These are phyloP conservation scores for Chaetomiaceae sp. DNA, from an alignment of 2,329 filamentous ascomycete genomes.

Conservation along the genomic window DNA sequence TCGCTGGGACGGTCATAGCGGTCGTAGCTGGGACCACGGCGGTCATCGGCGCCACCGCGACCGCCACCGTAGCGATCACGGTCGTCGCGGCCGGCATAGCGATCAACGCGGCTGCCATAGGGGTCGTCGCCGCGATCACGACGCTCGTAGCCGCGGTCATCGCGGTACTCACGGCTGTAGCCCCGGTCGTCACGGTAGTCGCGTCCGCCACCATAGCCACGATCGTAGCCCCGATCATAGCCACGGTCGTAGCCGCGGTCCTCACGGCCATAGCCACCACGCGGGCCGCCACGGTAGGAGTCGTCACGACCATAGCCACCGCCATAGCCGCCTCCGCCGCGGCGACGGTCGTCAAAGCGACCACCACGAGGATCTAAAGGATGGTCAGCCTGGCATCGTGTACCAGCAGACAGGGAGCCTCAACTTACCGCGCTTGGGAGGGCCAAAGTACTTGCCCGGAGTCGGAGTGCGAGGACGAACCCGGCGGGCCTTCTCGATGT, in stretches of 20 bases:
- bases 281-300: constrained; percentile 47
- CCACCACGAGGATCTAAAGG: constrained; percentile 47
- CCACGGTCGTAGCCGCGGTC: constrained; percentile 47
- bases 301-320: constrained; percentile 49
- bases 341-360: constrained; percentile 62
- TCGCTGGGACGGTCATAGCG: constrained; percentile 36
- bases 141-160: constrained; percentile 32
- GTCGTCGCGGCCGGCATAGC: constrained; percentile 50
- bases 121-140: constrained; percentile 47
- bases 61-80: constrained; percentile 51
- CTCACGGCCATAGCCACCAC: constrained; percentile 26
- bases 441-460: constrained; percentile 97
- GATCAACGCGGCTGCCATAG: constrained; percentile 41
- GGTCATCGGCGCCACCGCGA: constrained; percentile 39
- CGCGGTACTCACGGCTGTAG: constrained; percentile 37
- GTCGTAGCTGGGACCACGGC: constrained; percentile 40
- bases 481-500: constrained; percentile 97
- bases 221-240: constrained; percentile 50
- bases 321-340: constrained; percentile 38
- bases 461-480: constrained; percentile 92
- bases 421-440: constrained; percentile 87
- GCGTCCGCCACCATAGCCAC: constrained; percentile 35
- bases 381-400: constrained; percentile 33
- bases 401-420: constrained; percentile 31
- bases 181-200: constrained; percentile 44